Percentiles rank a stretch among this genome's conserved stretches.
Evolutionary conservation across 495 filamentous ascomycete genomes (phyloP).

Genomic region (Neurospora sp.): DNA sequence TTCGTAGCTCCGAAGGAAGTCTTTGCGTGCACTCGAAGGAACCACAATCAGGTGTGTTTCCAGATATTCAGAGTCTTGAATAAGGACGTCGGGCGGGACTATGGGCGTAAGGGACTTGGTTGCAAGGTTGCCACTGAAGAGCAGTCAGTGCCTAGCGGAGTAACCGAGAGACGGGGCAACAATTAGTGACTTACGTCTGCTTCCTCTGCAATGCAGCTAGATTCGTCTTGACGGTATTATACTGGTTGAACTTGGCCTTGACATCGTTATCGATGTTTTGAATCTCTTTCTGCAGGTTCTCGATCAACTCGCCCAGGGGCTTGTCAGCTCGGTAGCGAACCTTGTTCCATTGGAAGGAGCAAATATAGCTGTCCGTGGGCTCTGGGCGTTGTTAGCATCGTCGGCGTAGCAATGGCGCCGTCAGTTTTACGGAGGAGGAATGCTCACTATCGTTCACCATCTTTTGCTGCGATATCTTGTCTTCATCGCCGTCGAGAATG

Average conservation of each 20-base stretch:
- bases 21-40: constrained; percentile 64
- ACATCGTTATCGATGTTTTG: constrained; percentile 86
- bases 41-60: constrained; percentile 91
- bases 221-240: constrained; percentile 78
- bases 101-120: constrained; percentile 87
- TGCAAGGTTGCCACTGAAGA: constrained; percentile 74
- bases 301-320: constrained; percentile 73
- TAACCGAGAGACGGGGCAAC: neutral
- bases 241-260: constrained; percentile 84
- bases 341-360: constrained; percentile 89
- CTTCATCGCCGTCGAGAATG: constrained; percentile 74
- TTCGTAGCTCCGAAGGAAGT: constrained; percentile 85
- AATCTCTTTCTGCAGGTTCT: constrained; percentile 80
- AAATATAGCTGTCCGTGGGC: constrained; percentile 86
- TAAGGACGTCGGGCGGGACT: constrained; percentile 64
- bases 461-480: constrained; percentile 76
- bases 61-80: constrained; percentile 90
- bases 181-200: constrained; percentile 52
- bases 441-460: constrained; percentile 86
- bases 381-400: constrained; percentile 39
- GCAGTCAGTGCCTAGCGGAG: constrained; percentile 8
- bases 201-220: constrained; percentile 71
- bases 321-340: constrained; percentile 92
- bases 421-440: neutral
- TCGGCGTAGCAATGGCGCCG: neutral